Evolutionary conservation across 2,329 filamentous ascomycete species (phyloP), one percentile per base, ranked within the genome.

Genomic region (Metarhizium sp.): DNA sequence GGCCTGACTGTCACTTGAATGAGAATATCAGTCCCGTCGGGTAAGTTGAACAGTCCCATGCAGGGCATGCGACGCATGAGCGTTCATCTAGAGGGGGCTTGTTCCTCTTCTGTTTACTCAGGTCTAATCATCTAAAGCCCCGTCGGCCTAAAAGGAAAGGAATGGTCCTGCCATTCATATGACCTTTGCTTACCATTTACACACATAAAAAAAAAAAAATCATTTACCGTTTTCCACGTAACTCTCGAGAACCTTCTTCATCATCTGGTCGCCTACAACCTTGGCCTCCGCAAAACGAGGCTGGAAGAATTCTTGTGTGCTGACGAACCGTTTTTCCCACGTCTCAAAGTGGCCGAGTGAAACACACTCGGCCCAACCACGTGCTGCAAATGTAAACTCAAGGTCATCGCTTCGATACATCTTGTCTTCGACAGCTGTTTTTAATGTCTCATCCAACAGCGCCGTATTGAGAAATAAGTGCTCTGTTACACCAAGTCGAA

Each of bases 401-500:
- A 99, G 76, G 69, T 99, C 94, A 66, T 99, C 94, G 29, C 87
- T 88, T n/a, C 94, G 82, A 73, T 96, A 99, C 0, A 87, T 92
- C 63, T 88, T 86, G 71, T 99, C 92, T 60, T 92, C 82, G 63
- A 96, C 84, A 3, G 91, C 92, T 7, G 90, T 94, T 51, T 87
- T 81, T 62, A 99, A 82, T 29, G 88, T 87, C 67, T 94, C 90
- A 52, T 95, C 87, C 14, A 99, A 82, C 53, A 96, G 77, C 2
- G 81, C 82, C 18, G 82, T 79, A 65, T 92, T 91, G 60, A 91
- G 86, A 76, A 96, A 99, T 42, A 99, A 78, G 68, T 95, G 92
- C 73, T 99, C 94, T 1, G 92, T 92, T n/a, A 96, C 95, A 55
- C 94, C 94, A 38, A 99, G 81, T 84, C 94, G 96, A 60, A 99